Evolutionary conservation across 768 basidiomycete genomes (phyloP).

Genomic region (Tricholoma bakamatsutake): DNA sequence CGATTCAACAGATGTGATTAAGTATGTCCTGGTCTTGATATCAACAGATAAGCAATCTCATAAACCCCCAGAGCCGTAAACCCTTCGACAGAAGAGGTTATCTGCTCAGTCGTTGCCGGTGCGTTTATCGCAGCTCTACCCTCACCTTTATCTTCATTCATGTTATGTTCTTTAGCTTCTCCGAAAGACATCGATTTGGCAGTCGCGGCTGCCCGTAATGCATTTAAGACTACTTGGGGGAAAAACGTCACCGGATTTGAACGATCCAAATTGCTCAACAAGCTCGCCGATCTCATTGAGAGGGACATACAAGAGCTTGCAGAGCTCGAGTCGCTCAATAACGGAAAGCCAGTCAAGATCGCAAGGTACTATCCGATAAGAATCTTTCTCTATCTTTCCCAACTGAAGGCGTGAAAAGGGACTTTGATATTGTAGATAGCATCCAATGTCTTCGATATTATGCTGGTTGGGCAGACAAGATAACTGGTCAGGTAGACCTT

Average conservation of each 20-base stretch:
- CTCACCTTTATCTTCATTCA: not conserved
- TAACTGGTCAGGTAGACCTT: constrained; percentile 69
- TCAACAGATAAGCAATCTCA: constrained; percentile 16
- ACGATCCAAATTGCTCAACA: constrained; percentile 75
- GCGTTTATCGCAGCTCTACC: not conserved
- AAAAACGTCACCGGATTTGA: constrained; percentile 82
- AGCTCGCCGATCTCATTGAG: constrained; percentile 88
- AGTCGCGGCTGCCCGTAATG: constrained; percentile 75
- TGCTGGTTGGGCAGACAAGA: constrained; percentile 95
- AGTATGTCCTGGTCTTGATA: constrained; percentile 34
- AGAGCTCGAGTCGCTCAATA: constrained; percentile 82
- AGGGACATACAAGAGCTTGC: constrained; percentile 76
- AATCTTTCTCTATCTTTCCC: constrained; percentile 2
- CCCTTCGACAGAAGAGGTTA: constrained; percentile 71
- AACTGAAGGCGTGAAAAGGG: constrained; percentile 34
- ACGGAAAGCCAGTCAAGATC: constrained; percentile 79
- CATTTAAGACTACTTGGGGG: constrained; percentile 86
- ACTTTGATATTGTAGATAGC: constrained; percentile 76
- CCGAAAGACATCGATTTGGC: constrained; percentile 77
- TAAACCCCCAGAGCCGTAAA: constrained; percentile 56
- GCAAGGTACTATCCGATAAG: constrained; percentile 23
- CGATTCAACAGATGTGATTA: constrained; percentile 58
- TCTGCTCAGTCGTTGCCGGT: constrained; percentile 68
- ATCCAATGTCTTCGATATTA: constrained; percentile 83
- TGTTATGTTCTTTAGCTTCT: constrained; percentile 39